Evolutionary conservation across 371 early-diverging fungal species (phyloP).

Genomic region (Umbelopsis sp.): DNA sequence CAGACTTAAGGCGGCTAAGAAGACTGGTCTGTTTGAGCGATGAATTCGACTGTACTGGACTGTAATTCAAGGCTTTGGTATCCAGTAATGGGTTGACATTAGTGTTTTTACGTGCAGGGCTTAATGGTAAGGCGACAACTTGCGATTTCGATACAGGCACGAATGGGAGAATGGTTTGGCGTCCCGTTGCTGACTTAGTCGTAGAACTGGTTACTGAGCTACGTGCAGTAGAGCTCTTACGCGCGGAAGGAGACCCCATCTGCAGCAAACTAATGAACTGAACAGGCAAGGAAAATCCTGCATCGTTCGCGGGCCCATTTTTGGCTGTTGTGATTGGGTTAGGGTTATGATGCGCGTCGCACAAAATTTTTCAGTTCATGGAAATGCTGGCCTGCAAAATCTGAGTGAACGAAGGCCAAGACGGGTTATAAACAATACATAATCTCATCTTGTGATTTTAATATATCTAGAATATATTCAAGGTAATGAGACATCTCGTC

Average conservation of each 20-base stretch:
- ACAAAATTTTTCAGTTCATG: not conserved
- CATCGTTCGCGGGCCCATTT: constrained; percentile 7
- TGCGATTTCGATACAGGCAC: constrained; percentile 6
- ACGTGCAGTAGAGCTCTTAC: constrained; percentile 10
- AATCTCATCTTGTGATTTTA: no score
- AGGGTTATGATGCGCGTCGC: not conserved
- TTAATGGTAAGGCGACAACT: not conserved
- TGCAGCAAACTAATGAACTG: not conserved
- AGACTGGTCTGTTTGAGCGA: constrained; percentile 5
- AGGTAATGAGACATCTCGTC: no score
- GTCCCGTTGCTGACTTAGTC: not conserved
- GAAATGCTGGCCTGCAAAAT: not conserved
- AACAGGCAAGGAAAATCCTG: constrained; percentile 8
- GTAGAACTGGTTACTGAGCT: constrained; percentile 9
- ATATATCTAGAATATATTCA: no score
- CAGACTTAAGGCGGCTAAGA: constrained; percentile 7
- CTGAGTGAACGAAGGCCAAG: no score
- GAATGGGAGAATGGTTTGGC: not conserved
- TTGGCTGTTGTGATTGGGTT: constrained; percentile 16
- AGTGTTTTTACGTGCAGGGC: not conserved
- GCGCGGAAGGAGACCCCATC: constrained; percentile 14
- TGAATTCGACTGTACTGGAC: not conserved
- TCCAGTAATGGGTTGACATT: constrained; percentile 1
- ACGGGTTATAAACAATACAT: no score
- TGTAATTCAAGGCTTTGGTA: not conserved